These are phyloP conservation scores for Candida multigemmis DNA, from an alignment of 805 yeast genomes.

Conservation along the genomic window DNA sequence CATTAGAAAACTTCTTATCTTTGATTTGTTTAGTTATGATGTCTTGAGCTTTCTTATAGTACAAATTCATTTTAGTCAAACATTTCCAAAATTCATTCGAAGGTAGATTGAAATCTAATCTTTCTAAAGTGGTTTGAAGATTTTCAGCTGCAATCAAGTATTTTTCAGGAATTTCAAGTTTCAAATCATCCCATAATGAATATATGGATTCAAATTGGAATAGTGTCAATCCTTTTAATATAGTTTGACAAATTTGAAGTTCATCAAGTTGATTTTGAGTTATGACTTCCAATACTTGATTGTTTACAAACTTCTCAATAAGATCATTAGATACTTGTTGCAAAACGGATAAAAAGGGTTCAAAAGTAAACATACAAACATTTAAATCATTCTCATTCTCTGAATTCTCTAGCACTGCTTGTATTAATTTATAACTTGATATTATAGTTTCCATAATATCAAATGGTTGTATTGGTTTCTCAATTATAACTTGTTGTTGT, in stretches of 20 bases:
- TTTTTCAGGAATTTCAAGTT: conserved; percentile 21
- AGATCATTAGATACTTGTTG: conserved; percentile 13
- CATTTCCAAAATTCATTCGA: conserved; percentile 27
- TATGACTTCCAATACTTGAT: conserved; percentile 17
- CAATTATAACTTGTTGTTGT: conserved; percentile 4
- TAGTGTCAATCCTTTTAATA: conserved; percentile 15
- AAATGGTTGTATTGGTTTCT: conserved; percentile 21
- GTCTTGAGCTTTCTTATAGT: conserved; percentile 31
- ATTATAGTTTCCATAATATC: conserved; percentile 26
- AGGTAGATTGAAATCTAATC: conserved; percentile 12
- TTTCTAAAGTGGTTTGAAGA: conserved; percentile 33
- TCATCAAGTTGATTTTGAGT: conserved; percentile 19
- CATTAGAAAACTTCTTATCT: conserved; percentile 7
- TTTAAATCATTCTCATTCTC: conserved; percentile 5
- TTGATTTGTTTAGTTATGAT: conserved; percentile 12
- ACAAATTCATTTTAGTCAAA: conserved; percentile 25
- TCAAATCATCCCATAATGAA: conserved; percentile 20
- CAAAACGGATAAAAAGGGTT: conserved; percentile 10
- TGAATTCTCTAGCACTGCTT: conserved; percentile 21
- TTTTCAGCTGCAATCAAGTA: conserved; percentile 35
- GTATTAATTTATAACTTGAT: conserved; percentile 17
- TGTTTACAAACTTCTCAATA: conserved; percentile 6
- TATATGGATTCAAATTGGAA: conserved; percentile 15
- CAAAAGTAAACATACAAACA: too few species aligned
- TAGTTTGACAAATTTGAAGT: conserved; percentile 17